These are phyloP conservation scores for Helicocarpus griseus DNA, from an alignment of 2,329 filamentous ascomycete species.

Conservation along the genomic window DNA sequence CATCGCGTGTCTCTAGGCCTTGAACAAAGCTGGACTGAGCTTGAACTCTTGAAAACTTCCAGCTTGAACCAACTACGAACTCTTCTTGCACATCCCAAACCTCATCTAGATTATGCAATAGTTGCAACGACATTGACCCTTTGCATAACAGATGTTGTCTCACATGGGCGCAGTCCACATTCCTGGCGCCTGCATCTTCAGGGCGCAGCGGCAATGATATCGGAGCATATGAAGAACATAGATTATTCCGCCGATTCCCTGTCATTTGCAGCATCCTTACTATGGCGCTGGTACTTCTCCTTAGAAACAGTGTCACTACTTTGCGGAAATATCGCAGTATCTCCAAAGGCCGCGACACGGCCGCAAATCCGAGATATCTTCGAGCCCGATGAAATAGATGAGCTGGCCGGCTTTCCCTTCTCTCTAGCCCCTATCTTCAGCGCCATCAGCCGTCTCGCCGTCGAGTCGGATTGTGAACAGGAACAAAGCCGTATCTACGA, in stretches of 20 bases:
- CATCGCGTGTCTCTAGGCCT: slow-evolving; percentile 22
- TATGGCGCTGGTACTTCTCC: slow-evolving; percentile 15
- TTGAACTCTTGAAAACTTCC: slow-evolving; percentile 7
- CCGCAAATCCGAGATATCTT: slow-evolving; percentile 8
- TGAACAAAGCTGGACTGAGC: slow-evolving; percentile 26
- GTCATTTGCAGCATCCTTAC: slow-evolving; percentile 8
- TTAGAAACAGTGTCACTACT: slow-evolving; percentile 12
- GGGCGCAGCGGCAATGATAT: slow-evolving; percentile 12
- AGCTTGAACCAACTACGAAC: slow-evolving; percentile 10
- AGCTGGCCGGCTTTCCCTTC: slow-evolving; percentile 12
- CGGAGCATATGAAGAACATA: slow-evolving; percentile 10
- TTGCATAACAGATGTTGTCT: slow-evolving; percentile 12
- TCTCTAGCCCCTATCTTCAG: slow-evolving; percentile 11
- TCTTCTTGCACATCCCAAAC: slow-evolving; percentile 6
- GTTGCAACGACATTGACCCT: slow-evolving; percentile 13
- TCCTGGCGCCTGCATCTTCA: slow-evolving; percentile 14
- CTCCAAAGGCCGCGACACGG: slow-evolving; percentile 7
- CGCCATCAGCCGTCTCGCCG: slow-evolving; percentile 11
- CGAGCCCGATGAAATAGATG: slow-evolving; percentile 12
- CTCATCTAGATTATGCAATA: slow-evolving; percentile 8
- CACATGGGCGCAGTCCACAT: slow-evolving; percentile 10
- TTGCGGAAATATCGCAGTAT: slow-evolving; percentile 11
- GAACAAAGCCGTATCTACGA: background rate
- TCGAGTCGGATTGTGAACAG: slow-evolving; percentile 5
- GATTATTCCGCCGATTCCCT: background rate